Base-by-base conservation (phyloP, 2,329 filamentous ascomycete species). In the Aspergillus pseudoterreus region DNA sequence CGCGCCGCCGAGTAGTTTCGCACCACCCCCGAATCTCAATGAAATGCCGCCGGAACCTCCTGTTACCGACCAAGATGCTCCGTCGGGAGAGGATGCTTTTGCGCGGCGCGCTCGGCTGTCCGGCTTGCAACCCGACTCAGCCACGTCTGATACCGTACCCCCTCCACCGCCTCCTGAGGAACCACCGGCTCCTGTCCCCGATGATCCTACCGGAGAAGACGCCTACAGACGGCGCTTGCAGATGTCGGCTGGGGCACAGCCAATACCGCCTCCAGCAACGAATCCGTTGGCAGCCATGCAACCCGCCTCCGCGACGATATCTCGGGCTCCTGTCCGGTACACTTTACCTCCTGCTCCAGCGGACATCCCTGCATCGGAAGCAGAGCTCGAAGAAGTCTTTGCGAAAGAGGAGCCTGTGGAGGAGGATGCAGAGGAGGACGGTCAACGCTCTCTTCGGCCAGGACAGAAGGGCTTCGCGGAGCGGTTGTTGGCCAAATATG, bases 401-500 rank as follows among this genome's bases (percentile, higher is more conserved):
- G 74, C 70, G 39, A 70, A 60, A 50, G 72, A 71, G 49, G 54
- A 69, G 46, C 50, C 68, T 4, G 67, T 72, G 38, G 64, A 74
- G 33, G 69, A 71, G 22, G 63, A 69, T 32, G 61, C 63, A 17
- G 65, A 65, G 45, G 60, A 60, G 14, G 68, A 69, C 46, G 65
- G 70, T 17, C 71, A 77, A 30, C 82, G 82, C 35, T 86, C 85
- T 39, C 82, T 76, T 51, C 83, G 85, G 2, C 90, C 91, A 0
- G 90, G 90, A 14, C 88, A 95, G 69, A 82, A 85, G 57, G 88
- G 86, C 47, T 96, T 96, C 69, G 94, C 90, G 0, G 83, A 91
- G 59, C 87, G 91, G 32, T 82, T 97, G 50, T 90, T 99, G 84
- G 82, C 84, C 55, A 97, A 96, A 68, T 94, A 96, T 73, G 94